Percentiles rank a stretch among this genome's conserved stretches.
Evolutionary conservation across 2,329 filamentous ascomycete genomes (phyloP).

Genomic region (Emergomyces orientalis): DNA sequence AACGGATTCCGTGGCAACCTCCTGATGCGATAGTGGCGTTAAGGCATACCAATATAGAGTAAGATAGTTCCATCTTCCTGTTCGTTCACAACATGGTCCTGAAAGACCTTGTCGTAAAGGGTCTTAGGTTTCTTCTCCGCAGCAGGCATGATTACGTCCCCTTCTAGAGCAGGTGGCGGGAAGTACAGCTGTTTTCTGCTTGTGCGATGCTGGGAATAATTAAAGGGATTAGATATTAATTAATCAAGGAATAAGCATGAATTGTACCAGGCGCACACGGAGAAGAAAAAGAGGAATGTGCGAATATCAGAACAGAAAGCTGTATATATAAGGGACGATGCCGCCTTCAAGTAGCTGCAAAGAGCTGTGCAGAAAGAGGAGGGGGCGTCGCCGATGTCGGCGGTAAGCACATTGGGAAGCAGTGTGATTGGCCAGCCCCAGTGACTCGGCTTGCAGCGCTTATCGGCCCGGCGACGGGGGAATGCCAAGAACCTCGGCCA

Average conservation of each 20-base stretch:
- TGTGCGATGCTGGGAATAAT: neutral
- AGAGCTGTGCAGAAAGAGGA: conserved; percentile 15
- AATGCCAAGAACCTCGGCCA: neutral
- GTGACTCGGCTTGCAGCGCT: neutral
- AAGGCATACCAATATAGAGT: conserved; percentile 73
- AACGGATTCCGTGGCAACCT: conserved; percentile 1
- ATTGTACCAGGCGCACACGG: neutral
- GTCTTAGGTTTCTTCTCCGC: conserved; percentile 65
- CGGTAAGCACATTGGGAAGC: conserved; percentile 26
- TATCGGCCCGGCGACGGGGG: neutral
- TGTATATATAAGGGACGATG: neutral
- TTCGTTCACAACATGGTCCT: conserved; percentile 89
- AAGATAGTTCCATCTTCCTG: conserved; percentile 86
- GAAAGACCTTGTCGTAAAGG: conserved; percentile 95
- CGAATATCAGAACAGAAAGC: neutral
- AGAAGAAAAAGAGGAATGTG: neutral
- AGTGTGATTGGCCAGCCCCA: conserved; percentile 21
- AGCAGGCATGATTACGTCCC: conserved; percentile 56
- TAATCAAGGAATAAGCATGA: neutral
- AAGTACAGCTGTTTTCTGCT: neutral
- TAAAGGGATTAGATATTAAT: neutral
- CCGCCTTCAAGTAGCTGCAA: neutral
- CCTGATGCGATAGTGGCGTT: neutral
- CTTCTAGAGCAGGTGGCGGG: neutral
- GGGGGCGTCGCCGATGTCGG: conserved; percentile 30